Evolutionary conservation across 2,329 filamentous ascomycete species (phyloP).

Genomic region (Zymoseptoria brevis): DNA sequence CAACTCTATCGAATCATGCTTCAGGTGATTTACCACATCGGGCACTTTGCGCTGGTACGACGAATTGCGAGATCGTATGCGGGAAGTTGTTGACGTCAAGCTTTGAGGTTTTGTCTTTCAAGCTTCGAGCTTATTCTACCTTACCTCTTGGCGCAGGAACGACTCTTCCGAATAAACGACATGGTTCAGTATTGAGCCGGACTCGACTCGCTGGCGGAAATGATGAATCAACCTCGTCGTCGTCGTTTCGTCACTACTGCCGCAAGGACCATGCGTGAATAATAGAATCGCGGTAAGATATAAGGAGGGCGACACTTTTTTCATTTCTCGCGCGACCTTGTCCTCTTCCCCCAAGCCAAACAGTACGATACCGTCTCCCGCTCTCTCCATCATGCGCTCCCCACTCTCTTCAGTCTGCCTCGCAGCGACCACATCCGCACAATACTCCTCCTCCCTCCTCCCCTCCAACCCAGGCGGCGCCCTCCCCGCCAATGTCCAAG

Average conservation of each 20-base stretch:
- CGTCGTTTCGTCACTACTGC: neutral
- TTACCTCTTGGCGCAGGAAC: neutral
- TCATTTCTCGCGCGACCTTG: neutral
- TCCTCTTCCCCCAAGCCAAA: neutral
- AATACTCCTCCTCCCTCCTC: constrained; percentile 9
- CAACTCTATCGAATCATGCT: too few species aligned
- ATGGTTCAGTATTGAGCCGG: neutral
- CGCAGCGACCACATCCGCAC: constrained; percentile 5
- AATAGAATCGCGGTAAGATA: neutral
- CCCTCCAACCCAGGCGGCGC: constrained; percentile 13
- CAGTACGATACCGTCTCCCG: neutral
- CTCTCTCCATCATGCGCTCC: neutral
- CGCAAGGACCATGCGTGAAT: neutral
- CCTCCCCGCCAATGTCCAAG: constrained; percentile 9
- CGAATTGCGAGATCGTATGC: too few species aligned
- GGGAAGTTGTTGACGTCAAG: too few species aligned
- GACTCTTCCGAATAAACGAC: neutral
- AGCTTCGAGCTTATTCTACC: too few species aligned
- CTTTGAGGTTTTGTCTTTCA: too few species aligned
- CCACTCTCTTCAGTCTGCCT: constrained; percentile 2
- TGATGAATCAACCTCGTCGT: neutral
- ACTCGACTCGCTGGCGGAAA: neutral
- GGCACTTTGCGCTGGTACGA: too few species aligned
- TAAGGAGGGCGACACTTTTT: neutral
- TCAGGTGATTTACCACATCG: too few species aligned